Percentiles rank a stretch among this genome's conserved stretches.
These are phyloP conservation scores for Aquanectria penicillioides DNA, from an alignment of 2,329 filamentous ascomycete species.

Conservation along the genomic window DNA sequence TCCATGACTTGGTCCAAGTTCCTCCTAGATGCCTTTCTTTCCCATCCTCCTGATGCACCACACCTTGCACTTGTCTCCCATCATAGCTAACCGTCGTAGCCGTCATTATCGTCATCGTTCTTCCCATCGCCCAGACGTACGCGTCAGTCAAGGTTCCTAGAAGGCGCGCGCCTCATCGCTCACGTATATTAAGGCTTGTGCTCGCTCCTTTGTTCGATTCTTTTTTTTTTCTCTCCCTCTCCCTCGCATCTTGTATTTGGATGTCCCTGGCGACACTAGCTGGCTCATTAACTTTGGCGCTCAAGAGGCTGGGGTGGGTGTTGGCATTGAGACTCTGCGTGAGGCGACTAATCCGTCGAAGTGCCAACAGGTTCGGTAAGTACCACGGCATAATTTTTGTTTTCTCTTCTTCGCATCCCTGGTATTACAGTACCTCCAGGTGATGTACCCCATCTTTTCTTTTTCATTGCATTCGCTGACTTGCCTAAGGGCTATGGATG, in stretches of 20 bases:
- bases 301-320: background rate
- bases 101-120: background rate
- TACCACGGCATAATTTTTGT: background rate
- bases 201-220: background rate
- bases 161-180: background rate
- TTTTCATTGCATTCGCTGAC: constrained; percentile 4
- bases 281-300: background rate
- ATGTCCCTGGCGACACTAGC: too few relatives aligned
- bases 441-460: background rate
- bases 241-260: background rate
- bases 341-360: constrained; percentile 1
- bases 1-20: too few relatives aligned
- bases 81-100: too few relatives aligned
- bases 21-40: too few relatives aligned
- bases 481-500: too few relatives aligned
- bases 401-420: background rate
- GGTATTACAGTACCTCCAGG: constrained; percentile 2
- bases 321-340: background rate
- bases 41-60: too few relatives aligned
- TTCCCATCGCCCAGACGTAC: background rate
- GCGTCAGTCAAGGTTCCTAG: background rate
- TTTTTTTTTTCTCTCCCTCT: background rate
- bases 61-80: too few relatives aligned
- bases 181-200: background rate
- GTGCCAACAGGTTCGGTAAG: background rate